Evolutionary conservation across 2,329 filamentous ascomycete species (phyloP).

Genomic region (Diaporthe longicolla): DNA sequence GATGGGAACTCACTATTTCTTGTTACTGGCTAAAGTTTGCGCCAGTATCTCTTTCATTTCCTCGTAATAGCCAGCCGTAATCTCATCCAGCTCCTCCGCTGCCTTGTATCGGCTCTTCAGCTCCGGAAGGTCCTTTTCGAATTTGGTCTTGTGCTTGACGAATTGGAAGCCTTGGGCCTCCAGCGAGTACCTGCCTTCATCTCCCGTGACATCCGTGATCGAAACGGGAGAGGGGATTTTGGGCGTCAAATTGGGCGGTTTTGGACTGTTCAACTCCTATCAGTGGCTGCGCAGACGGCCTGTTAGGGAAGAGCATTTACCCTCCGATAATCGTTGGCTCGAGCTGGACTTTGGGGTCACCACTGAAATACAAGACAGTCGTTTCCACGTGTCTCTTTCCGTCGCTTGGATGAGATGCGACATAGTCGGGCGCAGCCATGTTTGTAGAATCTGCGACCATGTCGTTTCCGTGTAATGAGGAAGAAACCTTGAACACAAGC

Average conservation of each 20-base stretch:
- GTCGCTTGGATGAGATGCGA: not conserved
- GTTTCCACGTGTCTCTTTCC: conserved; percentile 3
- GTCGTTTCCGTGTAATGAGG: not conserved
- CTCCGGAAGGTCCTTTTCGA: conserved; percentile 5
- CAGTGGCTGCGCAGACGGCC: not conserved
- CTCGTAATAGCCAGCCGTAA: conserved; percentile 17
- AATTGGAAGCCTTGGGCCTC: conserved; percentile 30
- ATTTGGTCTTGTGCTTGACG: conserved; percentile 27
- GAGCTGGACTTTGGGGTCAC: conserved; percentile 12
- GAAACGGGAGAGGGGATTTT: conserved; percentile 14
- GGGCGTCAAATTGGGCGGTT: conserved; percentile 22
- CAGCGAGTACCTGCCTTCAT: conserved; percentile 24
- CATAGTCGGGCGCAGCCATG: not conserved
- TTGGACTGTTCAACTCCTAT: not conserved
- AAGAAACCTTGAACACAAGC: not conserved
- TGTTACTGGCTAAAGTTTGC: conserved; percentile 12
- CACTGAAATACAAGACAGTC: conserved; percentile 14
- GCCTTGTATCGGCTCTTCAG: conserved; percentile 34
- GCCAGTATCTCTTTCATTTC: conserved; percentile 30
- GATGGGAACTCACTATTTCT: conserved; percentile 19
- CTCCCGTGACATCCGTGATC: conserved; percentile 28
- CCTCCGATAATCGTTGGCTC: conserved; percentile 17
- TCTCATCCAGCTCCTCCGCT: conserved; percentile 17
- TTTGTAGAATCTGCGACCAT: conserved; percentile 20
- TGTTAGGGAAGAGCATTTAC: not conserved